These are phyloP conservation scores for Schizochytrium sp. DNA, from an alignment of 108 stramenopile species.

Conservation along the genomic window DNA sequence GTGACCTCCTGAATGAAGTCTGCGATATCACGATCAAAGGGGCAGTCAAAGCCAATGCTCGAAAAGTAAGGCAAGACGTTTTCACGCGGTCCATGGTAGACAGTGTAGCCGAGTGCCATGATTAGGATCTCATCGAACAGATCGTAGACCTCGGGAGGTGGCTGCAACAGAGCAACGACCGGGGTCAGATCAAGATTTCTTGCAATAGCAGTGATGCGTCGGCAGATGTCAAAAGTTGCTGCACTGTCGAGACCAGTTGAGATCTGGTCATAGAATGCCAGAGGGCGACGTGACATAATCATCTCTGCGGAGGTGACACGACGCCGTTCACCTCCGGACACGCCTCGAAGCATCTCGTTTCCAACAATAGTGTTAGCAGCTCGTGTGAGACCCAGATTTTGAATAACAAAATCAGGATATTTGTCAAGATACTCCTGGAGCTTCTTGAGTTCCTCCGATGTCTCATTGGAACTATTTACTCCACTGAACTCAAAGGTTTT, in stretches of 20 bases:
- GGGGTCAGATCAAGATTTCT: constrained; percentile 66
- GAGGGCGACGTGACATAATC: constrained; percentile 69
- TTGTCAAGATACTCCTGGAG: background rate
- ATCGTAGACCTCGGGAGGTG: constrained; percentile 90
- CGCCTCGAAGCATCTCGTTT: constrained; percentile 81
- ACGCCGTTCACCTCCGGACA: constrained; percentile 87
- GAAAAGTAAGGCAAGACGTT: constrained; percentile 78
- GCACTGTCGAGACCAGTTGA: constrained; percentile 85
- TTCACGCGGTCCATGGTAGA: constrained; percentile 86
- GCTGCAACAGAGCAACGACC: constrained; percentile 86
- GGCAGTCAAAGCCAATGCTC: constrained; percentile 79
- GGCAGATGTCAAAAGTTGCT: constrained; percentile 84
- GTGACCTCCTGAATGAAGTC: constrained; percentile 77
- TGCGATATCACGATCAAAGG: constrained; percentile 82
- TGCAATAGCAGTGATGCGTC: constrained; percentile 68
- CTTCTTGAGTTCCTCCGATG: background rate
- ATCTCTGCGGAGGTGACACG: constrained; percentile 89
- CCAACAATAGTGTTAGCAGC: constrained; percentile 75
- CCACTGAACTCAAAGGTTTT: background rate
- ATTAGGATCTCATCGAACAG: constrained; percentile 90
- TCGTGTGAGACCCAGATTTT: constrained; percentile 72
- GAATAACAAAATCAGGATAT: constrained; percentile 72
- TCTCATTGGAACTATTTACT: background rate
- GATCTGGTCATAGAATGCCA: constrained; percentile 80
- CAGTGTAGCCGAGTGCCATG: constrained; percentile 82